phyloP scores from a whole-genome alignment of 352 stramenopile species.

The Peronospora tabacina region DNA sequence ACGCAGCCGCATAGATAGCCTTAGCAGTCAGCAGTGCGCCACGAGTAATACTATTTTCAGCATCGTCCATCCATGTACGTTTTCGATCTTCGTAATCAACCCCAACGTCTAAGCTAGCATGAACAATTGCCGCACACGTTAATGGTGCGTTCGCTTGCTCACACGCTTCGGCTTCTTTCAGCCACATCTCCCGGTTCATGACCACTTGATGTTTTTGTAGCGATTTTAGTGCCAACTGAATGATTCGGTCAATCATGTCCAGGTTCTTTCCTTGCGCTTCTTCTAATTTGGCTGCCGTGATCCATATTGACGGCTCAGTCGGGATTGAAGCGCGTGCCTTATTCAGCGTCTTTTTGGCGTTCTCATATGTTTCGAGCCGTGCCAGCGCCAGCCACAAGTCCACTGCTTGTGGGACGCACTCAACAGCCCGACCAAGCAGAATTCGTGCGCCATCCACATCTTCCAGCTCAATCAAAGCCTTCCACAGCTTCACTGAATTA shows the following conservation, averaged over 20 bases:
- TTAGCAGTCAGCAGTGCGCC: constrained; percentile 88
- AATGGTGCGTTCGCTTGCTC: constrained; percentile 87
- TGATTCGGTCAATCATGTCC: constrained; percentile 78
- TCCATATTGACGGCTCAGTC: constrained; percentile 96
- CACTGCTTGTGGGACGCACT: constrained; percentile 95
- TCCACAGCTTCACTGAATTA: constrained; percentile 97
- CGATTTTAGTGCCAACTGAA: constrained; percentile 77
- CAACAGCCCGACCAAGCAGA: constrained; percentile 94
- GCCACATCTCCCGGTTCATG: constrained; percentile 92
- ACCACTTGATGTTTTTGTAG: constrained; percentile 89
- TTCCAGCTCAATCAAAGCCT: constrained; percentile 97
- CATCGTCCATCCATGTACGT: constrained; percentile 97
- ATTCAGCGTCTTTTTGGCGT: constrained; percentile 97
- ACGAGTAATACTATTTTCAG: constrained; percentile 83
- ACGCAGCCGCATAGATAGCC: constrained; percentile 90
- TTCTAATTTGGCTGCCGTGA: constrained; percentile 97
- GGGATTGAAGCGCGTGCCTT: constrained; percentile 90
- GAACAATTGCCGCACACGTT: constrained; percentile 93
- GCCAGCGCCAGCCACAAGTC: constrained; percentile 98
- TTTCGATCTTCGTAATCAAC: constrained; percentile 94
- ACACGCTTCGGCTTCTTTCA: constrained; percentile 93
- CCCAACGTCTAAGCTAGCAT: constrained; percentile 89
- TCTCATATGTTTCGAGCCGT: constrained; percentile 96
- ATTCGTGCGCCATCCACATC: constrained; percentile 93
- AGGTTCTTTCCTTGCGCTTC: constrained; percentile 92